Evolutionary conservation across 371 early-diverging fungal species (phyloP).

Genomic region (Mucor sp.): DNA sequence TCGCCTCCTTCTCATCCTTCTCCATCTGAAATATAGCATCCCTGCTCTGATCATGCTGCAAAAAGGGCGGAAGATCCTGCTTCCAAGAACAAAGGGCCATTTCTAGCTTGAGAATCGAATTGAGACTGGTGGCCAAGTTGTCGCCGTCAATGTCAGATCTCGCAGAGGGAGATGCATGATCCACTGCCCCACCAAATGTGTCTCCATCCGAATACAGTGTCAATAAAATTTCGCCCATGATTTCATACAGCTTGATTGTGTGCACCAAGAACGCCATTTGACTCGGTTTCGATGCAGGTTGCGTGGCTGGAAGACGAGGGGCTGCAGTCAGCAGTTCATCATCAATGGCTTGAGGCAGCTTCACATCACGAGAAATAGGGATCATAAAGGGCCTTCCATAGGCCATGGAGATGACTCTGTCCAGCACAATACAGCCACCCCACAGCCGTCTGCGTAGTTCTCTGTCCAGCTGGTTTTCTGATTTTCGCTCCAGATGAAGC

Average conservation of each 20-base stretch:
- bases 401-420: constrained; percentile 33
- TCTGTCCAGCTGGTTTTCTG: constrained; percentile 16
- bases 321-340: constrained; percentile 24
- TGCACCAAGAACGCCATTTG: constrained; percentile 31
- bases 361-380: constrained; percentile 21
- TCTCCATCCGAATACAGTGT: constrained; percentile 26
- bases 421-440: constrained; percentile 32
- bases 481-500: constrained; percentile 21
- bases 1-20: neutral
- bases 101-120: constrained; percentile 23
- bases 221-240: constrained; percentile 31
- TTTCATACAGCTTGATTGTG: constrained; percentile 26
- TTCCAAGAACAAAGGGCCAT: constrained; percentile 27
- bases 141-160: constrained; percentile 12
- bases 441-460: constrained; percentile 26
- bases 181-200: neutral
- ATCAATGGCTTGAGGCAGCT: constrained; percentile 24
- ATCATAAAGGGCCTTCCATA: constrained; percentile 36
- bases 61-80: constrained; percentile 24
- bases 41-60: constrained; percentile 6
- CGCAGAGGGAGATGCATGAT: neutral
- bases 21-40: neutral
- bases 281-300: constrained; percentile 28
- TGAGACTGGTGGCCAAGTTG: constrained; percentile 16
- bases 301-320: constrained; percentile 17